These are phyloP conservation scores for Apophysomyces trapeziformis DNA, from an alignment of 371 early-diverging fungal species.

Conservation along the genomic window DNA sequence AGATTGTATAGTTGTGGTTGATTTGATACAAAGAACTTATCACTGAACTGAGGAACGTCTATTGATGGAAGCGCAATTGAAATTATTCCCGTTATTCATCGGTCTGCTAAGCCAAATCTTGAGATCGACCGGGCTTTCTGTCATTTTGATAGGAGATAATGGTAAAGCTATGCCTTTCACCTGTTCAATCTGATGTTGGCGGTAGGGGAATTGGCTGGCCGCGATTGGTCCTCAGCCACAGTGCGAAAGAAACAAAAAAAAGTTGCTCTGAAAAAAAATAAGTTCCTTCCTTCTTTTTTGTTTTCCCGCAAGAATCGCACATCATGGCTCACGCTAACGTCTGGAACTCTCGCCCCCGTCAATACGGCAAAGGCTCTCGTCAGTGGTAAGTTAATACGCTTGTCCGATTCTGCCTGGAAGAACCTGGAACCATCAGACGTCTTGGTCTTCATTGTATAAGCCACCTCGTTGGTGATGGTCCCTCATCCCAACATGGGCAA, in stretches of 20 bases:
- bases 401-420: background rate
- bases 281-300: conserved; percentile 11
- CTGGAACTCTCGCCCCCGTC: conserved; percentile 94
- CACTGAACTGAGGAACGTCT: no score
- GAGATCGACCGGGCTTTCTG: no score
- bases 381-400: conserved; percentile 72
- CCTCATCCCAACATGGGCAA: background rate
- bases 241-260: background rate
- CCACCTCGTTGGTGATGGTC: background rate
- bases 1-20: no score
- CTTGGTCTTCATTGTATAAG: background rate
- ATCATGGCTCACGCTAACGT: conserved; percentile 93
- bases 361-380: conserved; percentile 97
- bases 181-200: no score
- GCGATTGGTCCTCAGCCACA: conserved; percentile 10
- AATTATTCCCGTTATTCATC: no score
- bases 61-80: no score
- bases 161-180: no score
- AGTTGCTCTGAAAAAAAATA: background rate
- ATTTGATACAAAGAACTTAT: no score
- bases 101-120: no score
- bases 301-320: conserved; percentile 14
- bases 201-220: background rate
- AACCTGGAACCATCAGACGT: background rate
- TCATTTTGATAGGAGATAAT: no score